Percentiles rank a stretch among this genome's conserved stretches.
These are phyloP conservation scores for Candida quercuum DNA, from an alignment of 805 yeast genomes.

Conservation along the genomic window DNA sequence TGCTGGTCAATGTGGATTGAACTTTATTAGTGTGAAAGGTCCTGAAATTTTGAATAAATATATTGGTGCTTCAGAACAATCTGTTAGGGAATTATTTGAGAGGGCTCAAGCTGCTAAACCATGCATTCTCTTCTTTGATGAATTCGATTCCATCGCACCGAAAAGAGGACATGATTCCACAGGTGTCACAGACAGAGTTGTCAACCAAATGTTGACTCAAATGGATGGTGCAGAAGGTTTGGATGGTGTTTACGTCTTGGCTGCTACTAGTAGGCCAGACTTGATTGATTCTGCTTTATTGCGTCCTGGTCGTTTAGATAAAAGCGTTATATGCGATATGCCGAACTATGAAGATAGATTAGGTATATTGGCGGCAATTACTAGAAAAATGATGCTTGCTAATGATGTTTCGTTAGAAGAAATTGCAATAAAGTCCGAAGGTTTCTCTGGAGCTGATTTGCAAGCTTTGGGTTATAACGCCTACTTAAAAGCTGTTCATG, in stretches of 20 bases:
- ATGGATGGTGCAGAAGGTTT: conserved; percentile 99
- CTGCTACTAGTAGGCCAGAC: conserved; percentile 96
- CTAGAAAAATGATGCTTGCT: conserved; percentile 53
- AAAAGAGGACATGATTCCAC: conserved; percentile 97
- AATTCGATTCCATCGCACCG: conserved; percentile 95
- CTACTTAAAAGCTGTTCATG: conserved; percentile 78
- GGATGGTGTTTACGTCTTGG: conserved; percentile 93
- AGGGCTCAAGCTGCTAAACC: conserved; percentile 94
- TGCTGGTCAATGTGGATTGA: conserved; percentile 89
- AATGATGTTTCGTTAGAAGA: conserved; percentile 43
- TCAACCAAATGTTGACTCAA: conserved; percentile 92
- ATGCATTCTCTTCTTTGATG: conserved; percentile 89
- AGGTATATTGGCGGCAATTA: conserved; percentile 61
- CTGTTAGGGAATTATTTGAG: conserved; percentile 88
- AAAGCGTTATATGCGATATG: conserved; percentile 84
- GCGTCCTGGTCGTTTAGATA: conserved; percentile 95
- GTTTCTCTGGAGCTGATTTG: conserved; percentile 91
- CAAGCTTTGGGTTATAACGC: conserved; percentile 93
- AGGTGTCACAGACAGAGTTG: conserved; percentile 96
- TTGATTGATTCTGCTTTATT: conserved; percentile 89
- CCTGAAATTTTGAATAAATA: conserved; percentile 94
- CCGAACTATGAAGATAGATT: conserved; percentile 67
- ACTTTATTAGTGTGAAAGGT: conserved; percentile 90
- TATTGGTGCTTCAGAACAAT: conserved; percentile 96
- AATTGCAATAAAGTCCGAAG: conserved; percentile 58